These are phyloP conservation scores for Backusella parvicylindrica DNA, from an alignment of 192 early-diverging fungal genomes.

Conservation along the genomic window DNA sequence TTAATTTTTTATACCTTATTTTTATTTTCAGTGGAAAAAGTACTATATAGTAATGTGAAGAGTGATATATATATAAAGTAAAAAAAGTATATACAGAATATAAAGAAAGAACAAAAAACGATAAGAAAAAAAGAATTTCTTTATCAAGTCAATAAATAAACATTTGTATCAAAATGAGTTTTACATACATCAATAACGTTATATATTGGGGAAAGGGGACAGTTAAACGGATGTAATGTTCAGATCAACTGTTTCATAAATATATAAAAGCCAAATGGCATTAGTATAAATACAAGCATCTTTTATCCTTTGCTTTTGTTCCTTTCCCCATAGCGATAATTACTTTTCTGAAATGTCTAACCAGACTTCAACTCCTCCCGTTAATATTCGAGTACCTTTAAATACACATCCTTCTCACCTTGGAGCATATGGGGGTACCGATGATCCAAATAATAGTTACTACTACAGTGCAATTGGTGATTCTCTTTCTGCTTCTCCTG, in stretches of 20 bases:
- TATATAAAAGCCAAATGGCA: neutral
- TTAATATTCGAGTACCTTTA: constrained; percentile 1
- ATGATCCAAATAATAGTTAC: neutral
- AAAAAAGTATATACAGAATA: neutral
- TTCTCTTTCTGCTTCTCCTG: neutral
- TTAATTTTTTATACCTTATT: neutral
- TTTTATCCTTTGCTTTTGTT: neutral
- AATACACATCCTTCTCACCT: constrained; percentile 14
- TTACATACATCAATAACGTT: neutral
- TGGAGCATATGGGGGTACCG: neutral
- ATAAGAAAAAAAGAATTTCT: neutral
- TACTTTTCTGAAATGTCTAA: neutral
- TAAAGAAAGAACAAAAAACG: neutral
- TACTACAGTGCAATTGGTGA: constrained; percentile 1
- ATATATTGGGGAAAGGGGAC: neutral
- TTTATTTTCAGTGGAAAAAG: neutral
- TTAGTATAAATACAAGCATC: neutral
- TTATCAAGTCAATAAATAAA: neutral
- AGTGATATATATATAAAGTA: neutral
- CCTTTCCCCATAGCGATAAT: neutral
- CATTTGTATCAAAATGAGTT: neutral
- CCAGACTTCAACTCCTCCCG: neutral
- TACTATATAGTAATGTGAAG: neutral
- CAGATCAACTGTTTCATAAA: neutral
- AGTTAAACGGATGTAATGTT: neutral